Evolutionary conservation across 305 asterid species (phyloP).

Genomic region (Fraxinus dipetala): DNA sequence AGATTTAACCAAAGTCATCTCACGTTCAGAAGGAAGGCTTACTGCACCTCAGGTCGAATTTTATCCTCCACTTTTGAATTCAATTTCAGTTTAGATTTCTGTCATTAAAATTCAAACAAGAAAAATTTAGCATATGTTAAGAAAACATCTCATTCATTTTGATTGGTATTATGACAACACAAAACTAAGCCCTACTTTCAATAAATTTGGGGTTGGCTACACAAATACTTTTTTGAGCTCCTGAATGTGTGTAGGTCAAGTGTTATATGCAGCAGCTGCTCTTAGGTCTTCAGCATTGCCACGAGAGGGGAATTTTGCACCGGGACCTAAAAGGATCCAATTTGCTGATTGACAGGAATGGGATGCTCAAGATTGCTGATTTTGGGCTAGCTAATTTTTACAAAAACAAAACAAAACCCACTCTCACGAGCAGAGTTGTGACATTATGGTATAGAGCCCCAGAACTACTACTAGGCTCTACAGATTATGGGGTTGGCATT

Average conservation of each 20-base stretch:
- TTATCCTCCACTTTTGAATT: background rate
- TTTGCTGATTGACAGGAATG: conserved; percentile 3
- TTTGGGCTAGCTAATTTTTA: conserved; percentile 13
- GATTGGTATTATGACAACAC: background rate
- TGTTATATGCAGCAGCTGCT: conserved; percentile 13
- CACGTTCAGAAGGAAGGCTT: background rate
- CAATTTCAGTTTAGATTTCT: background rate
- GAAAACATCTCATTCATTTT: background rate
- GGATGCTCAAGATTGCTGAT: conserved; percentile 7
- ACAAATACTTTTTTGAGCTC: background rate
- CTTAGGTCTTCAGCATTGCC: conserved; percentile 6
- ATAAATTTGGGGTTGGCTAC: background rate
- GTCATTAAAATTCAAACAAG: background rate
- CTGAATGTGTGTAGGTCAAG: conserved; percentile 2
- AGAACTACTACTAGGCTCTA: conserved; percentile 50
- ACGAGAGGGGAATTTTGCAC: background rate
- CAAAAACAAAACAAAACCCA: background rate
- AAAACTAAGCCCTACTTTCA: background rate
- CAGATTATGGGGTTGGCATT: conserved; percentile 40
- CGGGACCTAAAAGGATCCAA: conserved; percentile 13
- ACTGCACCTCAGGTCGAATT: conserved; percentile 7
- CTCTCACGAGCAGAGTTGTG: conserved; percentile 8
- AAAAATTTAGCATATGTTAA: background rate
- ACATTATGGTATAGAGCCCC: background rate
- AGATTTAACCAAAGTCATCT: background rate